These are phyloP conservation scores for Dichomitus squalens DNA, from an alignment of 1,284 basidiomycete genomes.

Conservation along the genomic window DNA sequence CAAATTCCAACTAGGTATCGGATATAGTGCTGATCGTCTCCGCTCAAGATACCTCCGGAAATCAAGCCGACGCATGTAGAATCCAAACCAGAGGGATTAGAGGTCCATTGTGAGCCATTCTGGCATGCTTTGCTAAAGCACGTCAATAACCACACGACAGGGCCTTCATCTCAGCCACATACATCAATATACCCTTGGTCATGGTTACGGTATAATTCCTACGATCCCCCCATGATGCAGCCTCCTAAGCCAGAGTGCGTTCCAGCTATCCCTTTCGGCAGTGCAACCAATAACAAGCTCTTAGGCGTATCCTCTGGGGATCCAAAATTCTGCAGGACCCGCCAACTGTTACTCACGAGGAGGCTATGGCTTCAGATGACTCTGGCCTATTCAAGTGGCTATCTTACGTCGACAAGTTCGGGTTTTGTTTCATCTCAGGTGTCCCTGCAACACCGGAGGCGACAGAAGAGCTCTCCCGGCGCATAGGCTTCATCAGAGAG, in stretches of 20 bases:
- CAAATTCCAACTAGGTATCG: neutral
- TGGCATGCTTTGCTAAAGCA: neutral
- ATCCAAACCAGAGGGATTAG: constrained; percentile 65
- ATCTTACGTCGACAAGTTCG: constrained; percentile 79
- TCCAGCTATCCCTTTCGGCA: neutral
- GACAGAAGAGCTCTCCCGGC: constrained; percentile 78
- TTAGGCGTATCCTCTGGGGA: constrained; percentile 82
- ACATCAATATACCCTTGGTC: constrained; percentile 85
- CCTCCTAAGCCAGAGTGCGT: constrained; percentile 45
- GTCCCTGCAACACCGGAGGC: constrained; percentile 84
- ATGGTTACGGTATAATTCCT: constrained; percentile 78
- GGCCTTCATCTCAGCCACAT: constrained; percentile 67
- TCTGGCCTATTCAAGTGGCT: constrained; percentile 82
- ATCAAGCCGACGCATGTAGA: constrained; percentile 68
- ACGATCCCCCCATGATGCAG: constrained; percentile 59
- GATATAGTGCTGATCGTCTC: neutral
- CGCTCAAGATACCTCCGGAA: constrained; percentile 70
- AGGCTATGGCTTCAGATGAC: constrained; percentile 73
- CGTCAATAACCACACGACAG: constrained; percentile 34
- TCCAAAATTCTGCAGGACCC: constrained; percentile 75
- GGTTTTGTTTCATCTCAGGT: constrained; percentile 86
- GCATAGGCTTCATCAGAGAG: constrained; percentile 89
- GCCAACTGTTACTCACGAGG: constrained; percentile 76
- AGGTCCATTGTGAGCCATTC: constrained; percentile 61
- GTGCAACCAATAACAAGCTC: neutral